phyloP scores from a whole-genome alignment of 2,329 filamentous ascomycete genomes.

The Exophiala aquamarina region DNA sequence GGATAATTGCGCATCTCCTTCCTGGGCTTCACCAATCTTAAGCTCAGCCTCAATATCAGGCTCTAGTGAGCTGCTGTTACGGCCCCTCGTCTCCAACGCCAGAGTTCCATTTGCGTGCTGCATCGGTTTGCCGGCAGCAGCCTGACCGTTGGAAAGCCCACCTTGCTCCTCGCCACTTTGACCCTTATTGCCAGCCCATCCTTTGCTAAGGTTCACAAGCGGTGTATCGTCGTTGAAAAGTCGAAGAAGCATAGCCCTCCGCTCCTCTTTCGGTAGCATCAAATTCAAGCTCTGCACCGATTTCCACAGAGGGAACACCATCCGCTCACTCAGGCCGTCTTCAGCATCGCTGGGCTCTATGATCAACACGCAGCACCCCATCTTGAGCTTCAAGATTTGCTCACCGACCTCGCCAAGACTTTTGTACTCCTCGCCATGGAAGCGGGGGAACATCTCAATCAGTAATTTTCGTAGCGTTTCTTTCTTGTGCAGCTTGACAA shows the following conservation, averaged over 20 bases:
- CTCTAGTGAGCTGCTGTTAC: slow-evolving; percentile 24
- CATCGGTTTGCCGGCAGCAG: neutral
- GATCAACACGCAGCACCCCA: slow-evolving; percentile 89
- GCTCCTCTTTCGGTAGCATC: slow-evolving; percentile 97
- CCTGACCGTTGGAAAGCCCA: neutral
- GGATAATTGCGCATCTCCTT: neutral
- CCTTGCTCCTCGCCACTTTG: neutral
- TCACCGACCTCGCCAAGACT: slow-evolving; percentile 85
- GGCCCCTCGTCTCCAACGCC: neutral
- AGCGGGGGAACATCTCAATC: slow-evolving; percentile 94
- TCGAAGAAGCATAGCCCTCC: slow-evolving; percentile 84
- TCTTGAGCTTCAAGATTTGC: slow-evolving; percentile 72
- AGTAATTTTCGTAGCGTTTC: slow-evolving; percentile 79
- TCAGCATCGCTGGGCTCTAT: slow-evolving; percentile 70
- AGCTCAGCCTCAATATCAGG: slow-evolving; percentile 1
- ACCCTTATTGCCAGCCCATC: slow-evolving; percentile 9
- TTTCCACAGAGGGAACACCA: slow-evolving; percentile 92
- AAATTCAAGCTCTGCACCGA: slow-evolving; percentile 89
- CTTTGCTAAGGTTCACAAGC: slow-evolving; percentile 63
- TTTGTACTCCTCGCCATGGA: slow-evolving; percentile 71
- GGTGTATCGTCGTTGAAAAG: slow-evolving; percentile 88
- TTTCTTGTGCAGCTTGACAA: slow-evolving; percentile 73
- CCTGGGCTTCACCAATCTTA: neutral
- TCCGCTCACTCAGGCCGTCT: slow-evolving; percentile 68
- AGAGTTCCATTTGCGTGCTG: slow-evolving; percentile 3